Base-by-base conservation (phyloP, 2,329 filamentous ascomycete species). In the Clonostachys sp. region DNA sequence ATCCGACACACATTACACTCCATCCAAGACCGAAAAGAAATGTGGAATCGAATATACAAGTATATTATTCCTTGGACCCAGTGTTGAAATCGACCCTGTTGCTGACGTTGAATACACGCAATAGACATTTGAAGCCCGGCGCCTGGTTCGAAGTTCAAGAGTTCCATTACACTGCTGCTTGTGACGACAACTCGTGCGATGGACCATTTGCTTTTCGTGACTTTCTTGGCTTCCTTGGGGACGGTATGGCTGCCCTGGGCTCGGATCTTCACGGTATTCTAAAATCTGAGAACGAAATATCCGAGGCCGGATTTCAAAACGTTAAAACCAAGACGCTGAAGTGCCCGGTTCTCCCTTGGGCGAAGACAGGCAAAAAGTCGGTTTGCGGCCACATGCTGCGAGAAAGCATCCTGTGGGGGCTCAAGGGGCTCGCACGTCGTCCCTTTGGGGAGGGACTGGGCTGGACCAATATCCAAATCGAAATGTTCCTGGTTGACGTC, bases 151-250 rank as follows among this genome's bases (percentile, higher is more conserved):
- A 50, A 35, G 24, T 47, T 38, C 48, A 34, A 24, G 16, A 42
- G 30, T 40, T 39, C 12, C 36, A 39, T 18, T 39, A 39, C 36
- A 39, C 14, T 18, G 36, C 36, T n/a, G 36, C 20, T 33, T 71
- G 68, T 55, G 74, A 78, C 55, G 75, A 79, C 59, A 44, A 55
- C 41, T 67, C 70, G 1, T 70, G 72, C 39, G 56, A 64, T 17
- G 66, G 65, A 0, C 67, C 69, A 5, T 77, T 74, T 45, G 72
- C 74, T 6, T 66, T 72, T 55, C 66, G 72, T 20, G 73, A 77
- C 54, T 77, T 74, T 50, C 54, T 71, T 24, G 55, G 55, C 13
- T 73, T 66, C 18, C 44, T 33, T 34, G 36, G 17, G 30, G 48
- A 16, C 44, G 38, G 7, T n/a, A 45, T 33, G 39, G 20, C 34